These are phyloP conservation scores for Ambrosiella xylebori DNA, from an alignment of 2,329 filamentous ascomycete species.

Conservation along the genomic window DNA sequence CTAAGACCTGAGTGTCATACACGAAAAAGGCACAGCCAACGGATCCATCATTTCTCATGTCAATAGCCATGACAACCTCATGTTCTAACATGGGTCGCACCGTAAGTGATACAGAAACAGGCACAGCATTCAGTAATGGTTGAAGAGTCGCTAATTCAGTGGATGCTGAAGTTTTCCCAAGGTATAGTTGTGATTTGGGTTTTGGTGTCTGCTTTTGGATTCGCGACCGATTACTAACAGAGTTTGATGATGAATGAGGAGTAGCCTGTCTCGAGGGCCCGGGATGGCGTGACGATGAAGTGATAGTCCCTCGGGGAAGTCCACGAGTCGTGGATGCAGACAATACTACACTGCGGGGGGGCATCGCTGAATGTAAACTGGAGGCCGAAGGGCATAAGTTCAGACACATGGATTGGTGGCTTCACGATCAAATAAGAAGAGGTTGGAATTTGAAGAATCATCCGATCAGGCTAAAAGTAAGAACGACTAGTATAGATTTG, in stretches of 20 bases:
- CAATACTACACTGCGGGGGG: background rate
- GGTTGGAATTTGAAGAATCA: background rate
- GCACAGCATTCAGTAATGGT: background rate
- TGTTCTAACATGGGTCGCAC: background rate
- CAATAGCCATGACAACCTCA: conserved; percentile 41
- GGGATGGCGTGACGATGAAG: background rate
- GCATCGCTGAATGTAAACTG: background rate
- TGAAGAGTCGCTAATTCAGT: background rate
- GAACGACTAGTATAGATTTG: background rate
- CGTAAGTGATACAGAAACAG: background rate
- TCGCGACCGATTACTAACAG: background rate
- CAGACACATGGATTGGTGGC: background rate
- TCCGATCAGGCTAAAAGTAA: too few relatives aligned
- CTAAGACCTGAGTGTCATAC: conserved; percentile 50
- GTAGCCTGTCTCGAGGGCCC: background rate
- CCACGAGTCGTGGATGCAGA: background rate
- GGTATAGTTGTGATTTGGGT: background rate
- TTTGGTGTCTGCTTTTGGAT: background rate
- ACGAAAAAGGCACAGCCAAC: conserved; percentile 77
- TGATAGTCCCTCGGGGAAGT: background rate
- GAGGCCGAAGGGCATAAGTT: too few relatives aligned
- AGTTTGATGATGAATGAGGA: background rate
- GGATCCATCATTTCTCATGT: conserved; percentile 50
- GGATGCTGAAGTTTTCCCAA: background rate
- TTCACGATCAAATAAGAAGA: background rate